These are phyloP conservation scores for Hondaea fermentalgiana DNA, from an alignment of 108 stramenopile genomes.

Conservation along the genomic window DNA sequence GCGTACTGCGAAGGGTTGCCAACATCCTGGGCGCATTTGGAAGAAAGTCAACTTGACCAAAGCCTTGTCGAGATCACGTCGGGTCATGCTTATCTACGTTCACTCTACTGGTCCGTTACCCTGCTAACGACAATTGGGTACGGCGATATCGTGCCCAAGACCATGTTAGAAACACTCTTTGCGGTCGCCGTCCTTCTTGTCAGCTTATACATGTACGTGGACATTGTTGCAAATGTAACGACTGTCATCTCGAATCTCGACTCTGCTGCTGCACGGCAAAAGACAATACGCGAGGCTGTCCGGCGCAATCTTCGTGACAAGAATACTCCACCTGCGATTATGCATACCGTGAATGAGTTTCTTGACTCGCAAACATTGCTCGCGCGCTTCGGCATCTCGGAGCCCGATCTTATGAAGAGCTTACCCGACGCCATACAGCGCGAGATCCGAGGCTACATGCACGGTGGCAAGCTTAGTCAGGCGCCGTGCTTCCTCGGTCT, in stretches of 20 bases:
- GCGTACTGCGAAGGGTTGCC: neutral
- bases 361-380: neutral
- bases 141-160: conserved; percentile 57
- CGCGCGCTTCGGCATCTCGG: neutral
- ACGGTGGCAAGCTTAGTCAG: neutral
- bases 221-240: conserved; percentile 51
- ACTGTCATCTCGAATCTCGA: conserved; percentile 48
- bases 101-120: conserved; percentile 57
- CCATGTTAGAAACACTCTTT: conserved; percentile 38
- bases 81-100: neutral
- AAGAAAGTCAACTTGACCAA: neutral
- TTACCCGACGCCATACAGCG: neutral
- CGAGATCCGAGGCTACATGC: neutral
- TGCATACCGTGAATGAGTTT: neutral
- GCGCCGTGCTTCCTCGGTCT: neutral
- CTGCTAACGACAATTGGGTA: conserved; percentile 67
- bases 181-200: conserved; percentile 37
- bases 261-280: conserved; percentile 18
- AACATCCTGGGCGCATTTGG: neutral
- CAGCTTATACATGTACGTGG: conserved; percentile 44
- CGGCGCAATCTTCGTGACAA: neutral
- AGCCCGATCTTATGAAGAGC: neutral
- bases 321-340: neutral
- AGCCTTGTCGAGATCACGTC: neutral
- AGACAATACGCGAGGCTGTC: neutral